phyloP scores from a whole-genome alignment of 129 eudicot genomes.

The Calendula officinalis region DNA sequence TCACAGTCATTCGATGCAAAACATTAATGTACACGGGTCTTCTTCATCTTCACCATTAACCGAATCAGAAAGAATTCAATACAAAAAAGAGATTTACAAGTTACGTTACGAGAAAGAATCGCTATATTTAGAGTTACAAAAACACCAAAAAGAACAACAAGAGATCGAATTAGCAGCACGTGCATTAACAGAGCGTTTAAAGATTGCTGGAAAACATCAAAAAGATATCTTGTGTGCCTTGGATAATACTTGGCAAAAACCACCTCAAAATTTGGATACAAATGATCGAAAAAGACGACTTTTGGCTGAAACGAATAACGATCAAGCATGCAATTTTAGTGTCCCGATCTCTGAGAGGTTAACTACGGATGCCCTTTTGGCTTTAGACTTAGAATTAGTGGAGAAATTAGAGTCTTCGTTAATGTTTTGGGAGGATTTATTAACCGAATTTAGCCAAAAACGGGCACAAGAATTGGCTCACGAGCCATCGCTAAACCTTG shows the following conservation, averaged over 20 bases:
- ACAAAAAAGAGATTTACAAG: slow-evolving; percentile 55
- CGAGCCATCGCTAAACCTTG: slow-evolving; percentile 39
- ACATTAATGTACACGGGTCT: slow-evolving; percentile 38
- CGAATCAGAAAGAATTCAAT: slow-evolving; percentile 53
- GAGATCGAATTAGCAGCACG: slow-evolving; percentile 42
- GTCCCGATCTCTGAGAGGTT: slow-evolving; percentile 29
- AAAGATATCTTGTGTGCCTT: slow-evolving; percentile 37
- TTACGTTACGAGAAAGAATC: slow-evolving; percentile 50
- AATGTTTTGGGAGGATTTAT: slow-evolving; percentile 53
- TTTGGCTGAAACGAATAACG: slow-evolving; percentile 37
- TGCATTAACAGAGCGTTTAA: slow-evolving; percentile 45
- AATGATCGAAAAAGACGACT: slow-evolving; percentile 69
- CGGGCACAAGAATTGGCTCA: slow-evolving; percentile 36
- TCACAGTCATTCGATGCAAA: slow-evolving; percentile 65
- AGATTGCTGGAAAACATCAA: slow-evolving; percentile 42
- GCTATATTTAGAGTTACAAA: slow-evolving; percentile 43
- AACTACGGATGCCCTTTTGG: slow-evolving; percentile 37
- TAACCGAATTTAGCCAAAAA: slow-evolving; percentile 24
- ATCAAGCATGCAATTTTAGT: slow-evolving; percentile 29
- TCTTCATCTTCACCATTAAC: slow-evolving; percentile 43
- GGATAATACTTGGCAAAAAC: slow-evolving; percentile 38
- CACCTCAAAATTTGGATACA: slow-evolving; percentile 46
- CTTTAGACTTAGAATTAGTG: slow-evolving; percentile 35
- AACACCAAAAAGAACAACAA: slow-evolving; percentile 46
- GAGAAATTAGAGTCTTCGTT: slow-evolving; percentile 56